phyloP scores from a whole-genome alignment of 331 rosid species.

The Quercus phellos region DNA sequence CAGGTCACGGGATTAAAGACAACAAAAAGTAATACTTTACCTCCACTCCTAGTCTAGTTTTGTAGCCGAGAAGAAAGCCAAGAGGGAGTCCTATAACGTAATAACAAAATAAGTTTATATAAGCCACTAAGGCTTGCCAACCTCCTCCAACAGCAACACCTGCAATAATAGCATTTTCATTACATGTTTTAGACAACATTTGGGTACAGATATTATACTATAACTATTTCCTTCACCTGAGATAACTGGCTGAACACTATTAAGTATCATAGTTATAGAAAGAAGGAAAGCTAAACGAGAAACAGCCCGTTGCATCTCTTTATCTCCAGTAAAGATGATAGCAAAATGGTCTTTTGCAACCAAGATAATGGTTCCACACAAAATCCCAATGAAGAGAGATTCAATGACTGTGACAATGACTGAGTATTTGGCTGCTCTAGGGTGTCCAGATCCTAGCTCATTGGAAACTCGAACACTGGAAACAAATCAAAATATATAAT shows the following conservation, averaged over 20 bases:
- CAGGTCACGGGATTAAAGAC: no score
- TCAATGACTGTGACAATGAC: conserved; percentile 50
- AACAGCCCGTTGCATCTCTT: conserved; percentile 71
- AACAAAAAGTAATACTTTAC: conserved; percentile 28
- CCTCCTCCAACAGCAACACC: conserved; percentile 97
- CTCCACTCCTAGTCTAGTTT: conserved; percentile 49
- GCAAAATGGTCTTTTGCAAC: conserved; percentile 57
- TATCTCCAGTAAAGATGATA: conserved; percentile 54
- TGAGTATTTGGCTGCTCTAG: conserved; percentile 70
- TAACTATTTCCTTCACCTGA: conserved; percentile 40
- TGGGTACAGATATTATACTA: neutral
- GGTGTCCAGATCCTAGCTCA: conserved; percentile 80
- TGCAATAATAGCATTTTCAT: conserved; percentile 14
- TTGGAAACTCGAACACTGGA: conserved; percentile 78
- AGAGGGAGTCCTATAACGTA: conserved; percentile 73
- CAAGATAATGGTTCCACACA: conserved; percentile 39
- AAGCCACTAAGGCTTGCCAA: conserved; percentile 88
- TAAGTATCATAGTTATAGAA: conserved; percentile 72
- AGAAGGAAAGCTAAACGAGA: conserved; percentile 71
- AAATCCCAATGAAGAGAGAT: conserved; percentile 64
- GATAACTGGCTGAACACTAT: conserved; percentile 79
- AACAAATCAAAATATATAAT: neutral
- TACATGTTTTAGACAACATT: neutral
- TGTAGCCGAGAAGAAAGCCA: conserved; percentile 81
- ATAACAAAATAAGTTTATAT: conserved; percentile 73